Evolutionary conservation across 2,329 filamentous ascomycete genomes (phyloP), one percentile per base, ranked within the genome.

Genomic region (Colletotrichum plurivorum): DNA sequence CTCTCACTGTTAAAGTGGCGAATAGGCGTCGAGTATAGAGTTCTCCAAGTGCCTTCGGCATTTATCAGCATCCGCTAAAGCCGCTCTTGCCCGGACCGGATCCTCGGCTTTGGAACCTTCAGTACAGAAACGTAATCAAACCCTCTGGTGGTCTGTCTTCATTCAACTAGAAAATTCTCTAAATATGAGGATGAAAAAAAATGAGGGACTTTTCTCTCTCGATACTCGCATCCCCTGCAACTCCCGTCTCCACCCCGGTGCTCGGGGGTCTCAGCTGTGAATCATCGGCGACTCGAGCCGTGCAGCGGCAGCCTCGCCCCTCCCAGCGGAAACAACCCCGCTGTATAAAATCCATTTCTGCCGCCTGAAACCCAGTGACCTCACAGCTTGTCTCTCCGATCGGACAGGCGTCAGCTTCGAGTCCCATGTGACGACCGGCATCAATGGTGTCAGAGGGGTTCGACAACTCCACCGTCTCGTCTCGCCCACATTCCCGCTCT

Each of bases 51-150:
- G 1, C 49, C 66, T 64, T 67, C 15, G 39, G 20, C n/a, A 64
- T 64, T 60, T 58, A 56, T 66, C 56, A 67, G 65, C 65, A 53
- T 57, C 59, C 52, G 65, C 65, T 58, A 58, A 64, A 58, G 59
- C 59, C 64, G 67, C 20, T 55, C 49, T 46, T 41, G 39, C 56
- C 55, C 67, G 55, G 55, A 52, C 61, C 15, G 13, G 66, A 27
- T 41, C 43, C 46, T 25, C 22, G 22, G 22, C 18, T 63, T 49
- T 27, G 20, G 7, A 22, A 2, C 10, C 31, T 36, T 36, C 10
- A 3, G 31, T 36, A 36, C 31, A 36, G 31, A 36, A 8, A 8
- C 3, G 9, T 9, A 3, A 12, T 36, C 22, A 3, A 5, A 5
- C 5, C 4, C 22, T 36, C 31, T 36, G 31, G 31, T 36, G 31